These are phyloP conservation scores for Tolypocladium nubicola DNA, from an alignment of 2,329 filamentous ascomycete genomes.

Conservation along the genomic window DNA sequence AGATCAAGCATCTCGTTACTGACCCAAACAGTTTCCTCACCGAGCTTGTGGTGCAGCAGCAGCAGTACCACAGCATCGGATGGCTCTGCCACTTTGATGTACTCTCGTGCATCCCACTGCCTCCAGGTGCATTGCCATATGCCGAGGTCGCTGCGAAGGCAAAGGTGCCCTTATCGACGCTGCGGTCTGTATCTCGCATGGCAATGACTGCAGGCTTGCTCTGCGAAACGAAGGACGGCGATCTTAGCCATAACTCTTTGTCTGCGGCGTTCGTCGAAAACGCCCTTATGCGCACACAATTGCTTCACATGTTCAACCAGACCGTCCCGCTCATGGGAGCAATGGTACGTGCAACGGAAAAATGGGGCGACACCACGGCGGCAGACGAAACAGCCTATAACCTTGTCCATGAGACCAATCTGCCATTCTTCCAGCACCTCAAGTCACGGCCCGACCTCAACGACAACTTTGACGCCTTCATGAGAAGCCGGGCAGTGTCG, in stretches of 20 bases:
- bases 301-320: too few relatives aligned
- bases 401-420: too few relatives aligned
- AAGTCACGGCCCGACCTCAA: too few relatives aligned
- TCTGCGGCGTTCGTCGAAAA: background rate
- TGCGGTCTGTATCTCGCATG: background rate
- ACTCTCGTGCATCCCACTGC: background rate
- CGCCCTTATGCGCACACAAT: background rate
- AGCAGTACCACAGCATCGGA: background rate
- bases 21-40: background rate
- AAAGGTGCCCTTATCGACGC: background rate
- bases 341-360: too few relatives aligned
- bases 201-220: background rate
- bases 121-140: background rate
- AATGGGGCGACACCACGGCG: too few relatives aligned
- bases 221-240: background rate
- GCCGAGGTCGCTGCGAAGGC: background rate
- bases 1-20: background rate
- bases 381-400: too few relatives aligned
- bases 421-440: too few relatives aligned
- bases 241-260: background rate
- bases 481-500: too few relatives aligned
- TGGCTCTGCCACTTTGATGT: background rate
- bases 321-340: too few relatives aligned
- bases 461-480: too few relatives aligned
- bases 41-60: background rate